phyloP scores from a whole-genome alignment of 257 asterid genomes.

The Solanum piurae region DNA sequence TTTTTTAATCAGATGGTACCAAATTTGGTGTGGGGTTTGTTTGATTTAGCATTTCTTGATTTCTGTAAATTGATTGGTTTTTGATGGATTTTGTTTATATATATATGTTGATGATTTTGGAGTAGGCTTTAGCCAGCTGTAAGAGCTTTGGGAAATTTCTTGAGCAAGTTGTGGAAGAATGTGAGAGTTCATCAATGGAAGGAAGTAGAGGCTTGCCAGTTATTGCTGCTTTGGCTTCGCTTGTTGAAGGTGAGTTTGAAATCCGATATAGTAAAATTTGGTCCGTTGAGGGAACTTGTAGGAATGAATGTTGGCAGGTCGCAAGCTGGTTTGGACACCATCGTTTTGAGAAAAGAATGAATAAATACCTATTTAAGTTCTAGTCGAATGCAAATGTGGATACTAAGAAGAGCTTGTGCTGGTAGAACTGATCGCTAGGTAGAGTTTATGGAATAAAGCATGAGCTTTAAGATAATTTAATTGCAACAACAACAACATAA shows the following conservation, averaged over 20 bases:
- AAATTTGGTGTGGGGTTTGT: neutral
- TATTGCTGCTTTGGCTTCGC: constrained; percentile 37
- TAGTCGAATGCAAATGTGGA: neutral
- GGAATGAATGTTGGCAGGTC: neutral
- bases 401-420: neutral
- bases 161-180: constrained; percentile 35
- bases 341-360: neutral
- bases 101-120: neutral
- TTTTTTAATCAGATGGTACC: neutral
- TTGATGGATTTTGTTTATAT: neutral
- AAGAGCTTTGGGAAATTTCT: constrained; percentile 47
- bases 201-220: constrained; percentile 43
- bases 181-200: constrained; percentile 23
- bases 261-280: neutral
- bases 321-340: neutral
- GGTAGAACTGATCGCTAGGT: neutral
- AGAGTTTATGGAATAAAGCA: neutral
- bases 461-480: neutral
- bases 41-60: neutral
- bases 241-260: constrained; percentile 49
- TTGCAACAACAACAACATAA: neutral
- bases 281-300: neutral
- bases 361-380: neutral
- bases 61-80: neutral
- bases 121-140: constrained; percentile 82